Evolutionary conservation across 2,329 filamentous ascomycete species (phyloP).

Genomic region (Hymenotorrendiella dingleyae): DNA sequence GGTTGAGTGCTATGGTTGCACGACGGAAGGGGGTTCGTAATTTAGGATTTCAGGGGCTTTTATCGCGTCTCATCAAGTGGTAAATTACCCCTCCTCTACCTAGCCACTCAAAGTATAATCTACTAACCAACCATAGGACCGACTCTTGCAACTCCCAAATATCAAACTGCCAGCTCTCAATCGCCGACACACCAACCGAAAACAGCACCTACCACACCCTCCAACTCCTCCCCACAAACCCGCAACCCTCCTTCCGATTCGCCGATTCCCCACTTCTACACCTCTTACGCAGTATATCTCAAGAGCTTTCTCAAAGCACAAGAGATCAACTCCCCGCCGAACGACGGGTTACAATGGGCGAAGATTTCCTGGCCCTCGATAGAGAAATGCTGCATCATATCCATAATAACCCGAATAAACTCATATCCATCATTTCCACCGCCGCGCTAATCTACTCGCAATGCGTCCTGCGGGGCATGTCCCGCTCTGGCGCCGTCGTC

Average conservation of each 20-base stretch:
- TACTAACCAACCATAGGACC: background rate
- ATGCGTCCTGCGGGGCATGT: background rate
- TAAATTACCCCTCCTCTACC: no score
- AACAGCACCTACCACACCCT: background rate
- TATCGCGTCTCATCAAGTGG: constrained; percentile 4
- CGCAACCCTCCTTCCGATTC: background rate
- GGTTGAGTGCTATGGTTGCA: constrained; percentile 2
- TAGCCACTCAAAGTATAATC: no score
- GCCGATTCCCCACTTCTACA: background rate
- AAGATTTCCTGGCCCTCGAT: constrained; percentile 3
- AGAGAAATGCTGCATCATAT: constrained; percentile 1
- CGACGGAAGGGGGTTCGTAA: background rate
- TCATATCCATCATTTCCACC: background rate
- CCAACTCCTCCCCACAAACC: background rate
- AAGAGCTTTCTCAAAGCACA: background rate
- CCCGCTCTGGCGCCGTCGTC: background rate
- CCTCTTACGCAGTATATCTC: background rate
- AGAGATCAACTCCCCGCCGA: background rate
- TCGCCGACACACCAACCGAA: background rate
- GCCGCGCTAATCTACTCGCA: constrained; percentile 2
- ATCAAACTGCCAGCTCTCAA: background rate
- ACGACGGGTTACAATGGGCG: background rate
- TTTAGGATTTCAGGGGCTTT: constrained; percentile 1
- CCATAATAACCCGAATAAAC: background rate
- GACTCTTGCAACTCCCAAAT: constrained; percentile 4